Conservation (phyloP, 805 yeast genomes). For the Wickerhamiella sergipiensis region DNA sequence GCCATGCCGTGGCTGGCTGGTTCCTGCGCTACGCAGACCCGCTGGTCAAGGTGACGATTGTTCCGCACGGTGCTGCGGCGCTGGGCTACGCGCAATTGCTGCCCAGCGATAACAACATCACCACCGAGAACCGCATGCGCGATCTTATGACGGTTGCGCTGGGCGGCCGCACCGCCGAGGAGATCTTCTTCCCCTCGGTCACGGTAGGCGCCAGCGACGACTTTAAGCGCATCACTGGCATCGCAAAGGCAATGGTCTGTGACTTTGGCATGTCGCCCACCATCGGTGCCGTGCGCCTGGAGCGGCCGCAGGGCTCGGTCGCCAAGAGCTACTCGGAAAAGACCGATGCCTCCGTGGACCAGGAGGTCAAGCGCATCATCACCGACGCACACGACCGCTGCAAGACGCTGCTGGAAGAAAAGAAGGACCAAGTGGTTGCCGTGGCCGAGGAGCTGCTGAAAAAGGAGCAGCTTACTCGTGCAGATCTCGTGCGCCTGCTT, state of each 20-base stretch:
- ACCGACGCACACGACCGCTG: conserved; percentile 53
- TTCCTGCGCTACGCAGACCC: conserved; percentile 80
- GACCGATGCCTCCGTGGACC: conserved; percentile 54
- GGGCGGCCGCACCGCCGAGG: conserved; percentile 89
- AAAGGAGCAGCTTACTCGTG: conserved; percentile 71
- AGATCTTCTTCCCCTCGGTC: conserved; percentile 71
- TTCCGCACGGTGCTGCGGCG: conserved; percentile 91
- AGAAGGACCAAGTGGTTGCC: conserved; percentile 43
- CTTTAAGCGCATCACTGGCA: conserved; percentile 76
- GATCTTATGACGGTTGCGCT: conserved; percentile 90
- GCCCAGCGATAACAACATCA: conserved; percentile 76
- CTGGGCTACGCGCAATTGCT: conserved; percentile 92
- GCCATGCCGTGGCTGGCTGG: conserved; percentile 96
- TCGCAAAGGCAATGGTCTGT: conserved; percentile 84
- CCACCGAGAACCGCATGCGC: conserved; percentile 58
- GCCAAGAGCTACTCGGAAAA: conserved; percentile 58
- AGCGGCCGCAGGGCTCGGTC: conserved; percentile 34
- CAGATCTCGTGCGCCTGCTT: conserved; percentile 60
- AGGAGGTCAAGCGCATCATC: conserved; percentile 54
- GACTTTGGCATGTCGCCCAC: conserved; percentile 77
- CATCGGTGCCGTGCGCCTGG: conserved; percentile 54
- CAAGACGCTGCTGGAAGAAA: conserved; percentile 41
- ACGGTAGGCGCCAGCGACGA: conserved; percentile 91
- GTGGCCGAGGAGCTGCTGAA: conserved; percentile 61
- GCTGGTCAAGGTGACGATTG: conserved; percentile 78